Base-by-base conservation (phyloP, 2,329 filamentous ascomycete species). In the Hymenoscyphus infarciens region DNA sequence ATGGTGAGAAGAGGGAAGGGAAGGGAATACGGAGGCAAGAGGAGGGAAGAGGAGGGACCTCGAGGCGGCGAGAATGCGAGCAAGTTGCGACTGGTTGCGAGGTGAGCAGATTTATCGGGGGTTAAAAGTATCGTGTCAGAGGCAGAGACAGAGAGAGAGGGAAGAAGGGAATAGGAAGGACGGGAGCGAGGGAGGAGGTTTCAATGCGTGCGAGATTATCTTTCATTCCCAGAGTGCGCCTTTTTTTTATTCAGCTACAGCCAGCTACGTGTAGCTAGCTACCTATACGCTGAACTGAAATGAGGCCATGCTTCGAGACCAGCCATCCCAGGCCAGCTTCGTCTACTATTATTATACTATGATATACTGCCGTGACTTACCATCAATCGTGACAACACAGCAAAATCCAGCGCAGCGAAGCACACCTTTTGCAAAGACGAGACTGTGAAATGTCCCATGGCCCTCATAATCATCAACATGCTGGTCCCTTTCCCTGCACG, bases 131-230 rank as follows among this genome's bases (percentile, higher is more conserved):
- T 22, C 22, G 25, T 52, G 45, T 8, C 8, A 27, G 45, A 52
- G 45, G n/a, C n/a, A n/a, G n/a, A n/a, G n/a, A n/a, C n/a, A n/a
- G n/a, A n/a, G n/a, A 7, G 39, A 3, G 27, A 29, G 27, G 27
- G 27, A 29, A 29, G 3, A 29, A 6, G 33, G 33, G 33, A 38
- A 38, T 13, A 13, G 33, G 5, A 13, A 11, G 15, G 11, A 11
- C 3, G 16, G 35, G 35, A 38, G 13, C 2, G 35, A 38, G 13
- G 13, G 13, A 13, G 35, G 35, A 13, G 33, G 33, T 38, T 22
- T 52, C n/a, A 10, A 52, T 52, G 45, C 45, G 45, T 52, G 45
- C 45, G 45, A 52, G 45, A 52, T 52, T 52, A 52, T 19, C 45
- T 52, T 16, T 5, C 15, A 22, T 52, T 52, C 45, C 16, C 45